Evolutionary conservation across 192 early-diverging fungal species (phyloP).

Genomic region (Geranomyces variabilis): DNA sequence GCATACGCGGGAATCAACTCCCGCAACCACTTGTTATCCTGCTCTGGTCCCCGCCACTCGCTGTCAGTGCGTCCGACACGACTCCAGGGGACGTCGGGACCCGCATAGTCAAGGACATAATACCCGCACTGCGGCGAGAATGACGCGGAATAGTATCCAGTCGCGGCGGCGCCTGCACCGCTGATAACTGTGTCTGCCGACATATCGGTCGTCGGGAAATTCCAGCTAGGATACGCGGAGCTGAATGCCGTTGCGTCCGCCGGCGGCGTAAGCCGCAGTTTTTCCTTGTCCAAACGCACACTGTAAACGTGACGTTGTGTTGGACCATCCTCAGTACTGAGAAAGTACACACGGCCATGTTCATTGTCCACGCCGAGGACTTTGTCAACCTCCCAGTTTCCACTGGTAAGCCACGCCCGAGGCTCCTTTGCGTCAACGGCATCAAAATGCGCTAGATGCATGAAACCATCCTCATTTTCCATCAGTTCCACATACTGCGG

Average conservation of each 20-base stretch:
- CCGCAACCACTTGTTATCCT: constrained; percentile 34
- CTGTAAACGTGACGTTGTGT: constrained; percentile 57
- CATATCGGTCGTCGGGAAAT: not conserved
- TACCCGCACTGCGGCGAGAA: constrained; percentile 78
- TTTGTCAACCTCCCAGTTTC: constrained; percentile 49
- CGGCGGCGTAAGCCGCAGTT: constrained; percentile 45
- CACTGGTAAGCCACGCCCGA: constrained; percentile 48
- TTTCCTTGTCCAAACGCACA: constrained; percentile 35
- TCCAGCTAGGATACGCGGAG: not conserved
- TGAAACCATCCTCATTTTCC: constrained; percentile 50
- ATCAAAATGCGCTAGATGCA: constrained; percentile 52
- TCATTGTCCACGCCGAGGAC: constrained; percentile 46
- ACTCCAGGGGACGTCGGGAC: constrained; percentile 83
- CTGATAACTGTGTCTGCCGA: not conserved
- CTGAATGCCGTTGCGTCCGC: not conserved
- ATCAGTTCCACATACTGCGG: constrained; percentile 54
- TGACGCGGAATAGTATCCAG: constrained; percentile 67
- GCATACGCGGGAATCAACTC: constrained; percentile 56
- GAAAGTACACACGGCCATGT: constrained; percentile 48
- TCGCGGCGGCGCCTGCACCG: constrained; percentile 30
- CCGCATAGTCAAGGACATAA: constrained; percentile 77
- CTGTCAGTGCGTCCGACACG: constrained; percentile 37
- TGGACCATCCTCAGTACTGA: constrained; percentile 47
- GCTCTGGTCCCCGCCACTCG: not conserved
- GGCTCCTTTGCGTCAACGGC: constrained; percentile 27